phyloP scores from a whole-genome alignment of 1,284 basidiomycete species.

The Ustilago crameri region DNA sequence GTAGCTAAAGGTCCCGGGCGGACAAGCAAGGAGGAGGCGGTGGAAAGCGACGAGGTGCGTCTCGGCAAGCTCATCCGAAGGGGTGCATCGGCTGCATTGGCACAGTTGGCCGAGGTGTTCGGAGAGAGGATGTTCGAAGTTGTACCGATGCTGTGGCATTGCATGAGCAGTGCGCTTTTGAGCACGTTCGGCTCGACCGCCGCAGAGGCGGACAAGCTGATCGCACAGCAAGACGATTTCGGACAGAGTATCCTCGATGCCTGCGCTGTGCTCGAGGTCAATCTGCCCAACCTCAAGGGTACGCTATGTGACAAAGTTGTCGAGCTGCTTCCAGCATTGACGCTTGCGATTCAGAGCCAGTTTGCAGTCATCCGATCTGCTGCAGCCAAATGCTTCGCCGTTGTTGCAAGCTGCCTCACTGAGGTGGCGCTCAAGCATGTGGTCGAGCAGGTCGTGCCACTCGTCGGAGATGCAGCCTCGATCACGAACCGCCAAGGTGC shows the following conservation, averaged over 20 bases:
- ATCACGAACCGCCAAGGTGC: constrained; percentile 86
- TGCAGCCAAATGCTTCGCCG: constrained; percentile 86
- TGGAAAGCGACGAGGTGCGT: constrained; percentile 69
- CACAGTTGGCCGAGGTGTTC: constrained; percentile 81
- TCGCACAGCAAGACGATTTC: constrained; percentile 50
- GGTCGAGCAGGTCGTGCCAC: constrained; percentile 85
- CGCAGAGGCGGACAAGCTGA: constrained; percentile 51
- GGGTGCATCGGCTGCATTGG: constrained; percentile 86
- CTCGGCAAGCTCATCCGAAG: constrained; percentile 73
- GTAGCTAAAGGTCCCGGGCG: constrained; percentile 29
- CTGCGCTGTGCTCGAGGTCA: constrained; percentile 85
- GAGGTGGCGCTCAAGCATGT: constrained; percentile 86
- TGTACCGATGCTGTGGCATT: constrained; percentile 93
- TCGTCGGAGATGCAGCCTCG: constrained; percentile 83
- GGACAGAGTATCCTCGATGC: constrained; percentile 95
- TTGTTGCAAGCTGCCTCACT: constrained; percentile 86
- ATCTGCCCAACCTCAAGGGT: constrained; percentile 80
- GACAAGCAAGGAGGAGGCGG: constrained; percentile 57
- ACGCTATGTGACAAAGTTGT: constrained; percentile 78
- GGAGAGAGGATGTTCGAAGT: constrained; percentile 78
- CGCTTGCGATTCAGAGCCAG: constrained; percentile 80
- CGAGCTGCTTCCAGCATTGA: constrained; percentile 80
- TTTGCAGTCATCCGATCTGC: constrained; percentile 90
- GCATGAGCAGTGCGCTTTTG: constrained; percentile 82
- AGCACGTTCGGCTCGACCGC: constrained; percentile 76